Evolutionary conservation across 2,329 filamentous ascomycete genomes (phyloP), one percentile per base, ranked within the genome.

Genomic region (Colletotrichum filicis): DNA sequence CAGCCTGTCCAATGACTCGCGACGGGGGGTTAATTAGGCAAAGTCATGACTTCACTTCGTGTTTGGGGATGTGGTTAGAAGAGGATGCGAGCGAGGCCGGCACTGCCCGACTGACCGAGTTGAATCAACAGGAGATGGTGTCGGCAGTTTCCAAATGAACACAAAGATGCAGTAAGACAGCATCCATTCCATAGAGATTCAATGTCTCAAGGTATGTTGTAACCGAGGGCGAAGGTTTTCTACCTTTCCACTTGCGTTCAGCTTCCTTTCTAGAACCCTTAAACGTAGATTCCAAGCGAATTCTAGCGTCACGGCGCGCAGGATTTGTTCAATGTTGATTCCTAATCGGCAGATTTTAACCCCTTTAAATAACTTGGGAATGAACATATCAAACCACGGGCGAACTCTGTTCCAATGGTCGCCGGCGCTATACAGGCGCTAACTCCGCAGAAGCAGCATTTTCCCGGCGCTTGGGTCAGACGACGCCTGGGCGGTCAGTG

Each of bases 381-480:
- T 53, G 24, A 49, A n/a, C 42, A 49, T 42, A 64, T 72, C 65
- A 72, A 69, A 69, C 69, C 53, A 59, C 53, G 65, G 69, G 42
- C 65, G 30, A 69, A 72, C 69, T 72, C 24, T 68, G 58, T 69
- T 68, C 32, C 57, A 30, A 69, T 46, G 24, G 12, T 26, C 58
- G 16, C 53, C n/a, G 19, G 42, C 19, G 42, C 42, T 49, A 49
- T 49, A 22, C 42, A 49, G 42, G 24, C 32, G 52, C 32, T n/a
- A 26, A 2, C 26, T 28, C 19, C 14, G 32, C 26, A 59, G 58
- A 24, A 12, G 22, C 49, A 35, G 30, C 32, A 5, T 42, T 59
- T 46, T 32, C 16, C 57, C 55, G 26, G 53, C 35, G 56, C 53
- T 24, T 32, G 55, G 42, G 46, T 69, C 52, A 46, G 49, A 24